Evolutionary conservation across 176 grass and related monocot genomes (phyloP), one percentile per base, ranked within the genome.

Genomic region (Oryza meridionalis): DNA sequence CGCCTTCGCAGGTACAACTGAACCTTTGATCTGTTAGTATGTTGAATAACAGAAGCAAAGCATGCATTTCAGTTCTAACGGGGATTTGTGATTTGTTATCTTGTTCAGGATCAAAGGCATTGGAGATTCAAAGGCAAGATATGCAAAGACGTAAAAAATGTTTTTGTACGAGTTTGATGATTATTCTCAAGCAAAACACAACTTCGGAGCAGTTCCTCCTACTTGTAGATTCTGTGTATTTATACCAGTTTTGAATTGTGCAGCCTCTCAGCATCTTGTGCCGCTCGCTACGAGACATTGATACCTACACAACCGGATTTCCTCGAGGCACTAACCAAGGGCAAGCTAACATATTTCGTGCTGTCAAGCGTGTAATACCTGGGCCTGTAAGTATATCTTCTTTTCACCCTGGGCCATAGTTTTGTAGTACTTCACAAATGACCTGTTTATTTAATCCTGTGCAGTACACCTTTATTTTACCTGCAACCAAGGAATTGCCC

Each of bases 401-500:
- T 73, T 63, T 76, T 82, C 13, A 83, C 81, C 19, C 29, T 66
- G 17, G 19, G 58, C 77, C 33, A 46, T 31, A 16, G 43, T 81
- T 31, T 75, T 63, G 31, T 82, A 82, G 15, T 90, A 78, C 15
- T 90, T 77, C n/a, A 29, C 46, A 25, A 73, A 42, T 83, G 73
- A 86, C 61, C n/a, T 83, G 29, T 21, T 15, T 75, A 31, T 70
- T 63, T 43, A 69, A 88, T 88, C 64, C 61, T 72, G 9, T 84
- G 69, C 86, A 96, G 96, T 99, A 96, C 89, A 96, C 96, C 32
- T 96, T 99, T 93, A 95, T 98, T 90, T 82, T 98, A 86, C 86
- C 87, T 66, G 91, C 96, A 32, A 86, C 53, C 53, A 98, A 98
- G 79, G 79, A 98, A 84, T 85, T 98, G 64, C 96, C 96, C 59